phyloP scores from a whole-genome alignment of 495 filamentous ascomycete genomes.

The Echria macrotheca region DNA sequence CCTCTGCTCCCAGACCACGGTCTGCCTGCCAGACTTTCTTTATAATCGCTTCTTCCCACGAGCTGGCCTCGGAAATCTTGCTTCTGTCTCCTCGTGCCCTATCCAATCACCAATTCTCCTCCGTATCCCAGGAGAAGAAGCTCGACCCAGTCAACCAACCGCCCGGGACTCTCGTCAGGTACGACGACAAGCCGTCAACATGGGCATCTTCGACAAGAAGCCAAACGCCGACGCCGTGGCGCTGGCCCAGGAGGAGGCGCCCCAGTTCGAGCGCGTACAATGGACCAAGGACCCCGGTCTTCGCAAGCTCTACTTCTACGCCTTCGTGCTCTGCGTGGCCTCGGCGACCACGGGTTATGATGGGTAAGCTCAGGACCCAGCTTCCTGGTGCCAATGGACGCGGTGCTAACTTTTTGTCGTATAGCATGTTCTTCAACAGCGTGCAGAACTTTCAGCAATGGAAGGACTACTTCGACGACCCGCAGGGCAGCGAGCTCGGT shows the following conservation, averaged over 20 bases:
- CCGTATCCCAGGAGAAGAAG: slow-evolving; percentile 17
- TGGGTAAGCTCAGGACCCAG: slow-evolving; percentile 34
- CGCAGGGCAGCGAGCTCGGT: slow-evolving; percentile 49
- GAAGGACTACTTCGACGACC: slow-evolving; percentile 47
- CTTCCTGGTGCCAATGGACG: not conserved
- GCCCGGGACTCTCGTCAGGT: not conserved
- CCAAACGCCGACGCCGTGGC: slow-evolving; percentile 27
- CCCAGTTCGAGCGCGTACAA: slow-evolving; percentile 52
- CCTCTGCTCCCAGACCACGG: not conserved
- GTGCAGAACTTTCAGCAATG: slow-evolving; percentile 50
- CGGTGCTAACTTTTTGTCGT: slow-evolving; percentile 12
- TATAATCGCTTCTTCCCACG: slow-evolving; percentile 16
- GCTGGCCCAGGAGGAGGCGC: slow-evolving; percentile 47
- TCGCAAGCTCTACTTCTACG: slow-evolving; percentile 56
- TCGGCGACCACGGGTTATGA: slow-evolving; percentile 66
- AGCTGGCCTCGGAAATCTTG: slow-evolving; percentile 12
- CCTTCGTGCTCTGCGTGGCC: slow-evolving; percentile 52
- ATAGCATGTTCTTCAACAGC: slow-evolving; percentile 50
- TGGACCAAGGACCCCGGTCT: slow-evolving; percentile 57
- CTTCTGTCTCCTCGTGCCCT: slow-evolving; percentile 9
- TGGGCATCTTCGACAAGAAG: slow-evolving; percentile 33
- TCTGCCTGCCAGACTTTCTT: slow-evolving; percentile 6
- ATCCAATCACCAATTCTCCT: slow-evolving; percentile 1
- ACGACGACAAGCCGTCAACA: slow-evolving; percentile 16
- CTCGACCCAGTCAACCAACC: not conserved